Evolutionary conservation across 169 alveolate genomes (phyloP).

Genomic region (Cyclospora cayetanensis): DNA sequence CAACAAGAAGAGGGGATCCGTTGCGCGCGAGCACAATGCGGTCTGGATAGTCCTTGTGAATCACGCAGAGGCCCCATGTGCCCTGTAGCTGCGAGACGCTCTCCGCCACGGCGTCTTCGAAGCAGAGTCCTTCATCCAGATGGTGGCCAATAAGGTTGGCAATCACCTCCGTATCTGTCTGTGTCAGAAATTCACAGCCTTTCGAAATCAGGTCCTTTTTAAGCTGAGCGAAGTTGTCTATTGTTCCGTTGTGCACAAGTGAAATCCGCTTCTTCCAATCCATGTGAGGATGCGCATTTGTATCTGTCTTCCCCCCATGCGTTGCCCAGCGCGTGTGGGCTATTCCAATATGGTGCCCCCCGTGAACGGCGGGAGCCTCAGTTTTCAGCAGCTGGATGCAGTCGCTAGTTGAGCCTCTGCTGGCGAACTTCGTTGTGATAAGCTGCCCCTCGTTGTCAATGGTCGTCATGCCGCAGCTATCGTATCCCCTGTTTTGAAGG

Average conservation of each 20-base stretch:
- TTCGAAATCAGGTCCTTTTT: slow-evolving; percentile 79
- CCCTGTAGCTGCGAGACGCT: slow-evolving; percentile 93
- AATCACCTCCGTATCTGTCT: slow-evolving; percentile 97
- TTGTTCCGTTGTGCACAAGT: slow-evolving; percentile 97
- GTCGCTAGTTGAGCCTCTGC: slow-evolving; percentile 67
- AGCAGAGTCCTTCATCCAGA: slow-evolving; percentile 83
- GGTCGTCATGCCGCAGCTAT: slow-evolving; percentile 93
- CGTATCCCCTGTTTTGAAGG: slow-evolving; percentile 92
- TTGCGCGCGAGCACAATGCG: slow-evolving; percentile 91
- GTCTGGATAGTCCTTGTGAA: slow-evolving; percentile 89
- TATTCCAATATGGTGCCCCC: slow-evolving; percentile 88
- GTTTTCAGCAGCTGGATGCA: slow-evolving; percentile 53
- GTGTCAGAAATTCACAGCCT: slow-evolving; percentile 85
- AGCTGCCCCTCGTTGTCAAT: slow-evolving; percentile 78
- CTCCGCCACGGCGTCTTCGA: slow-evolving; percentile 87
- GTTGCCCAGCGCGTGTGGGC: slow-evolving; percentile 99
- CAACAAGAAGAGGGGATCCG: slow-evolving; percentile 94
- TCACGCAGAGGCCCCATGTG: slow-evolving; percentile 95
- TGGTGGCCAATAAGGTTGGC: slow-evolving; percentile 93
- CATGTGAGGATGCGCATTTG: slow-evolving; percentile 98
- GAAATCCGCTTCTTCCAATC: slow-evolving; percentile 91
- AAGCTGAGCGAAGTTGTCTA: slow-evolving; percentile 87
- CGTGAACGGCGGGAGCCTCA: slow-evolving; percentile 48
- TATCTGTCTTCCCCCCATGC: slow-evolving; percentile 96
- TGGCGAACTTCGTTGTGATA: slow-evolving; percentile 84